A percentile compares a stretch with the other conserved stretches of the same genome.
Evolutionary conservation across 2,329 filamentous ascomycete genomes (phyloP).

Genomic region (Aspergillus carbonarius): DNA sequence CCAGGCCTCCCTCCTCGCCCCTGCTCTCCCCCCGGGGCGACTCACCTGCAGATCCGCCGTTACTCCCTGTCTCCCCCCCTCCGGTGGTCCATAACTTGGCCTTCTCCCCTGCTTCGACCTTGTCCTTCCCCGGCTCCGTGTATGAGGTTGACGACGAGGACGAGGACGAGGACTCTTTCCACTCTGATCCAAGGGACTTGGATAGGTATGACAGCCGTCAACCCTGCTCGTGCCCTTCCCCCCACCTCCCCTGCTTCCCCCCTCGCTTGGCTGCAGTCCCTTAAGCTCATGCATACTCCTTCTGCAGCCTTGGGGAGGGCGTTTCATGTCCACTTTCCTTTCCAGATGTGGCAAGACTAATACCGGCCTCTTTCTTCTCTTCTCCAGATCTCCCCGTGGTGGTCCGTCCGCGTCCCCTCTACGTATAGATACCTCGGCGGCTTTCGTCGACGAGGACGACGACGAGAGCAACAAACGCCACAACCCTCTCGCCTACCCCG

Average conservation of each 20-base stretch:
- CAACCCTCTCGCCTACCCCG: constrained; percentile 25
- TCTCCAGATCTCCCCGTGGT: constrained; percentile 42
- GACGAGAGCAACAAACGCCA: constrained; percentile 31
- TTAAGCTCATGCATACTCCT: constrained; percentile 8
- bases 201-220: constrained; percentile 38
- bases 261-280: constrained; percentile 2
- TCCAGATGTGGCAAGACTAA: constrained; percentile 26
- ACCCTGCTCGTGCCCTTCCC: constrained; percentile 7
- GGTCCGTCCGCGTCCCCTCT: constrained; percentile 33
- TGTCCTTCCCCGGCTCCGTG: constrained; percentile 18
- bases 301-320: constrained; percentile 9
- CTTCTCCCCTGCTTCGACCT: constrained; percentile 24
- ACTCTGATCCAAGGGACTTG: constrained; percentile 37
- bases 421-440: constrained; percentile 34
- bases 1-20: constrained; percentile 21
- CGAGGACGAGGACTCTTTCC: constrained; percentile 23
- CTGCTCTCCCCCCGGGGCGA: constrained; percentile 26
- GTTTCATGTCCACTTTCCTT: constrained; percentile 23
- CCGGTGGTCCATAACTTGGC: constrained; percentile 3
- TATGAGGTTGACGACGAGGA: constrained; percentile 10
- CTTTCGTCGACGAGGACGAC: constrained; percentile 23
- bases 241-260: constrained; percentile 7
- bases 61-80: constrained; percentile 10
- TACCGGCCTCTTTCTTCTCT: constrained; percentile 22
- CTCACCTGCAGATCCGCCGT: constrained; percentile 16